These are phyloP conservation scores for Microstegium vimineum DNA, from an alignment of 176 grass and related monocot species.

Conservation along the genomic window DNA sequence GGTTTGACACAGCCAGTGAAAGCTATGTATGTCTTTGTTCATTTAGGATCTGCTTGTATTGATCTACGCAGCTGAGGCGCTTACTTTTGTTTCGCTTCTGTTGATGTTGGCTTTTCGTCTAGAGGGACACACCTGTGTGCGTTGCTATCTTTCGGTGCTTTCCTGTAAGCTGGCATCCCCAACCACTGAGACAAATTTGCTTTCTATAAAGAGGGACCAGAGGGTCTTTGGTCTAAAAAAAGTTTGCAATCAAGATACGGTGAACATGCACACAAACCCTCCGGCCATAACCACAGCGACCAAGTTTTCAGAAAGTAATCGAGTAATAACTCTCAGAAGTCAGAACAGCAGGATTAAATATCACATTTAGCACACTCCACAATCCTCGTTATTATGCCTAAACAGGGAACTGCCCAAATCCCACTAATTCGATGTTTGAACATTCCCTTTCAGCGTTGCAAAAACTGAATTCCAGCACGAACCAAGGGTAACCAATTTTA, in stretches of 20 bases:
- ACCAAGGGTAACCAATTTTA: not conserved
- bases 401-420: not conserved
- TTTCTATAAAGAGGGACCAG: not conserved
- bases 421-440: too few species aligned
- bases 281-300: not conserved
- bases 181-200: not conserved
- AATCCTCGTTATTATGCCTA: not conserved
- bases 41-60: too few species aligned
- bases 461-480: not conserved
- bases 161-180: not conserved
- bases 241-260: not conserved
- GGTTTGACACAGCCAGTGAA: too few species aligned
- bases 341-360: not conserved
- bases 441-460: not conserved
- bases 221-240: not conserved
- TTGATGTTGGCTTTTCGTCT: not conserved
- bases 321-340: too few species aligned
- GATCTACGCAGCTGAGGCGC: too few species aligned
- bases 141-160: not conserved
- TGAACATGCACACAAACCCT: not conserved
- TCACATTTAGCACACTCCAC: not conserved
- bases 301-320: not conserved
- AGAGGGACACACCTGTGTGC: not conserved
- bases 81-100: too few species aligned
- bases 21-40: not conserved